These are phyloP conservation scores for Histomonas meleagridis DNA, from an alignment of 208 protist genomes.

Conservation along the genomic window DNA sequence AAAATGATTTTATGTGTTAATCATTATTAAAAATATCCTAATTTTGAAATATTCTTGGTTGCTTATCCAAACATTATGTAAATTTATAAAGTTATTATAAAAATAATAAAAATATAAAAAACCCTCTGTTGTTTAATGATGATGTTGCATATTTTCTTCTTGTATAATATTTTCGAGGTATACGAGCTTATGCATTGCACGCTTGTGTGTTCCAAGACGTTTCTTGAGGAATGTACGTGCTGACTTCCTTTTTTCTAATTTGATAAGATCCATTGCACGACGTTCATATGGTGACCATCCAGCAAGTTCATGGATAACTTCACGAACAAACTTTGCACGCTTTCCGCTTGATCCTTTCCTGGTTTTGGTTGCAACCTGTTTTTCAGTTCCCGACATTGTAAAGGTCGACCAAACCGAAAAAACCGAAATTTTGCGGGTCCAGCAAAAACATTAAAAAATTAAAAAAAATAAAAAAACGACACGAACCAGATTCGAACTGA, in stretches of 20 bases:
- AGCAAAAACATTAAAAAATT: too few relatives aligned
- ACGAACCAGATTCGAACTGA: too few relatives aligned
- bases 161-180: neutral
- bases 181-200: neutral
- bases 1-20: too few relatives aligned
- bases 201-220: neutral
- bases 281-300: conserved; percentile 21
- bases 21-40: too few relatives aligned
- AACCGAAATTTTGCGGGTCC: too few relatives aligned
- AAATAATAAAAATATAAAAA: too few relatives aligned
- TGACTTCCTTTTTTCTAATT: neutral
- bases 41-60: too few relatives aligned
- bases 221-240: neutral
- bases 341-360: neutral
- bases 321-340: neutral
- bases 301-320: conserved; percentile 20
- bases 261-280: conserved; percentile 27
- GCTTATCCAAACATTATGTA: too few relatives aligned
- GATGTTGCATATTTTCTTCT: neutral
- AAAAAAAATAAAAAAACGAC: too few relatives aligned
- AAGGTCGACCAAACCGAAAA: neutral
- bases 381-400: neutral
- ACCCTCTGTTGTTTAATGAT: neutral
- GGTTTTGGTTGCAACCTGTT: neutral
- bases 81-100: too few relatives aligned